Conservation (phyloP, 2,329 filamentous ascomycete genomes). For the Colletotrichum scovillei region DNA sequence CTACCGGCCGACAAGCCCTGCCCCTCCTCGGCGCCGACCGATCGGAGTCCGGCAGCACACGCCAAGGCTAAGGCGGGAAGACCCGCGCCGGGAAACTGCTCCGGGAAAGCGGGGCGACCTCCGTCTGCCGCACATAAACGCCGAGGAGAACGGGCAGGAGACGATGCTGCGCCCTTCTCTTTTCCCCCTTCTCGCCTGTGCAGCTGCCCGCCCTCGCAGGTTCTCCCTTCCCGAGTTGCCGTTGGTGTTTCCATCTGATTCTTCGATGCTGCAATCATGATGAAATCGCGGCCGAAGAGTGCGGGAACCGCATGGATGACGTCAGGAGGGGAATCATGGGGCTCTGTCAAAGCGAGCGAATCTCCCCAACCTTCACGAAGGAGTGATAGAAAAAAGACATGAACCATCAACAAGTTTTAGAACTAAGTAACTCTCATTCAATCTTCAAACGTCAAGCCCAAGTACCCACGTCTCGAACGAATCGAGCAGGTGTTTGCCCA, state of each 20-base stretch:
- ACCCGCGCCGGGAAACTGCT: slow-evolving; percentile 5
- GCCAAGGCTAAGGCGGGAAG: neutral
- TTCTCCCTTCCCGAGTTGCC: neutral
- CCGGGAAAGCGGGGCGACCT: neutral
- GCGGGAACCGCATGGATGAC: neutral
- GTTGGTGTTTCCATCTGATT: neutral
- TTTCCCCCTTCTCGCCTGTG: neutral
- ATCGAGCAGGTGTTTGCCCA: neutral
- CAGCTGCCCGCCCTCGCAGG: neutral
- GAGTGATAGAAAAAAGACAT: neutral
- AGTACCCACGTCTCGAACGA: no score
- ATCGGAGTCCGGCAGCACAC: neutral
- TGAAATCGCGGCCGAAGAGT: neutral
- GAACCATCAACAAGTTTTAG: neutral
- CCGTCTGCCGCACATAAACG: neutral
- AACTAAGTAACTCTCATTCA: no score
- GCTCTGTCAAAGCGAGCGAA: neutral
- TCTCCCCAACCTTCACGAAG: neutral
- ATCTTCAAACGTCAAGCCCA: no score
- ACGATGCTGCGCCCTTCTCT: neutral
- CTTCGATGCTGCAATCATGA: slow-evolving; percentile 28
- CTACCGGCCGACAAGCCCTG: neutral
- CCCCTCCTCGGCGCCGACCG: slow-evolving; percentile 21
- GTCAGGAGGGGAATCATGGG: slow-evolving; percentile 1
- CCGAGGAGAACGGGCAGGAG: slow-evolving; percentile 7